These are phyloP conservation scores for Phylloporus sp. DNA, from an alignment of 768 basidiomycete species.

Conservation along the genomic window DNA sequence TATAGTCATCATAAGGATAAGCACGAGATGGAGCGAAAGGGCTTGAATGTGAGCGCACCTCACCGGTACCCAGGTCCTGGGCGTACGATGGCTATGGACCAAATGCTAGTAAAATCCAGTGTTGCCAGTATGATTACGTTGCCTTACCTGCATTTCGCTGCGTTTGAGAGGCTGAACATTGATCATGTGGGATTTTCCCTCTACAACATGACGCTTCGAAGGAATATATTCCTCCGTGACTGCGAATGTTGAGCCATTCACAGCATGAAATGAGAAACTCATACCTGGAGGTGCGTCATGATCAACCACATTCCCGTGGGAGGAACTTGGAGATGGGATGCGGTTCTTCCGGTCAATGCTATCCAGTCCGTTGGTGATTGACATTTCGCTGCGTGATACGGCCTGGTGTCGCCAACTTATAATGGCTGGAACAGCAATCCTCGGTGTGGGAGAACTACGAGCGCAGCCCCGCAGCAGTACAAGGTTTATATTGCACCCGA, in stretches of 20 bases:
- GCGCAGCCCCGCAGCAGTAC: not conserved
- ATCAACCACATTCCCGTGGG: conserved; percentile 65
- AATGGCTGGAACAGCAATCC: not conserved
- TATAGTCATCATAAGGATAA: not conserved
- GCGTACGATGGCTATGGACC: conserved; percentile 75
- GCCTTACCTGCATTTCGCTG: conserved; percentile 79
- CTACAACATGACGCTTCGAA: conserved; percentile 30
- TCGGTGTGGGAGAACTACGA: not conserved
- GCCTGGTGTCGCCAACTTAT: conserved; percentile 12
- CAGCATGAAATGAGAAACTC: conserved; percentile 15
- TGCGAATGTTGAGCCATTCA: conserved; percentile 27
- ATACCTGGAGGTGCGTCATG: conserved; percentile 64
- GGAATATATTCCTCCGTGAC: conserved; percentile 59
- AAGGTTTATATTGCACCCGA: not conserved
- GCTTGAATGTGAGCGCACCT: conserved; percentile 33
- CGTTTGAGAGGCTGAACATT: conserved; percentile 82
- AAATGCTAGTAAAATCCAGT: conserved; percentile 6
- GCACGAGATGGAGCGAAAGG: not conserved
- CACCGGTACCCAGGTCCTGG: conserved; percentile 75
- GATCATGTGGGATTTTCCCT: conserved; percentile 48
- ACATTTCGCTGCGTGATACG: conserved; percentile 16
- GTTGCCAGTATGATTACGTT: not conserved
- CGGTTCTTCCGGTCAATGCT: conserved; percentile 51
- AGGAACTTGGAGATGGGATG: conserved; percentile 37
- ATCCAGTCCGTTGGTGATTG: conserved; percentile 19